These are phyloP conservation scores for Umbelopsis sp. DNA, from an alignment of 371 early-diverging fungal species.

Conservation along the genomic window DNA sequence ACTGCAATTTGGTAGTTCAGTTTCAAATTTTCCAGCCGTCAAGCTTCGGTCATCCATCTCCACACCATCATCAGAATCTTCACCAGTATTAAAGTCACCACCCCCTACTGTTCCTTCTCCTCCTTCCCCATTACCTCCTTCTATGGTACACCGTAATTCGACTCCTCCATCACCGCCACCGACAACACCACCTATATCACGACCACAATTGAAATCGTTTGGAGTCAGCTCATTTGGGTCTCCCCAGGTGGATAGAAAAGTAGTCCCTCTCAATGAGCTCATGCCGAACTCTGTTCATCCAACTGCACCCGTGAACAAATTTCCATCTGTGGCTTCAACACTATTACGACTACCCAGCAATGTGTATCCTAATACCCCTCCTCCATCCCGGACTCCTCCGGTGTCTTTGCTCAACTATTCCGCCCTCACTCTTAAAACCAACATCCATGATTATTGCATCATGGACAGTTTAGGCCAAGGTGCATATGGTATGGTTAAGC, in stretches of 20 bases:
- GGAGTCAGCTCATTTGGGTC: slow-evolving; percentile 13
- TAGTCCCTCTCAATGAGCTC: not conserved
- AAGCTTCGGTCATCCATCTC: slow-evolving; percentile 8
- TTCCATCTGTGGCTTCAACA: not conserved
- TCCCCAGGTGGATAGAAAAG: not conserved
- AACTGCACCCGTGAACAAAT: not conserved
- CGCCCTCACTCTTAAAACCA: slow-evolving; percentile 46
- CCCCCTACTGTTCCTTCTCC: not conserved
- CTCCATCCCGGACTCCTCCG: slow-evolving; percentile 9
- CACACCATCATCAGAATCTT: slow-evolving; percentile 13
- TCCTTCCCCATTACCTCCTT: not conserved
- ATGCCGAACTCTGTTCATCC: not conserved
- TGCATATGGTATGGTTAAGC: slow-evolving; percentile 73
- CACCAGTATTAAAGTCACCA: not conserved
- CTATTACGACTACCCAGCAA: not conserved
- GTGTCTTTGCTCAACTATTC: slow-evolving; percentile 32
- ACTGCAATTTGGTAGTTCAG: not conserved
- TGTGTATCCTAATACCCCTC: slow-evolving; percentile 31
- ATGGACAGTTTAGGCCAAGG: slow-evolving; percentile 71
- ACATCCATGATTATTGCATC: slow-evolving; percentile 63
- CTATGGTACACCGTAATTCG: not conserved
- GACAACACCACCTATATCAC: not conserved
- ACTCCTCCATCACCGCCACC: not conserved
- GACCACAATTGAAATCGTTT: slow-evolving; percentile 1
- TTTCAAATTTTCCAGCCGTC: slow-evolving; percentile 9